These are phyloP conservation scores for Camellia sinensis DNA, from an alignment of 148 eudicot species.

Conservation along the genomic window DNA sequence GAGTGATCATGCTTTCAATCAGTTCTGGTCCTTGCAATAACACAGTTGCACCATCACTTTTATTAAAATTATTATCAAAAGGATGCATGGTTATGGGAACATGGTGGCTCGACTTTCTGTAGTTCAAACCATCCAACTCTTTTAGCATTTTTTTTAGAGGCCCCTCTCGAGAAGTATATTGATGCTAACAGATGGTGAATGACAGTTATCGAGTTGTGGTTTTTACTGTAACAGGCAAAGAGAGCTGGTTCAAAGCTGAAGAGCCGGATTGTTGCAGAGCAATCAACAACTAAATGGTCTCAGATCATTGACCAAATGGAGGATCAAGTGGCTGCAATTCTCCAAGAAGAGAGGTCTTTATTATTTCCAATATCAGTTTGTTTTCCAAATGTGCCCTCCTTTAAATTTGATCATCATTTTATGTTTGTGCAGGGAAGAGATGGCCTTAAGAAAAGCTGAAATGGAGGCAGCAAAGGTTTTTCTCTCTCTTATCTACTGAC, in stretches of 20 bases:
- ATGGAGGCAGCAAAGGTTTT: slow-evolving; percentile 95
- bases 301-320: slow-evolving; percentile 86
- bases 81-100: neutral
- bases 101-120: neutral
- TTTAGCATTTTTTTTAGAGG: too few relatives aligned
- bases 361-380: neutral
- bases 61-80: neutral
- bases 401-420: neutral
- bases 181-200: slow-evolving; percentile 1
- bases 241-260: slow-evolving; percentile 86
- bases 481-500: neutral
- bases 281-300: slow-evolving; percentile 73
- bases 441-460: slow-evolving; percentile 96
- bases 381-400: neutral
- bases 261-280: slow-evolving; percentile 86
- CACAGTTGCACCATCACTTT: neutral
- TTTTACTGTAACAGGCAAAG: slow-evolving; percentile 42
- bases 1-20: neutral
- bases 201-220: neutral
- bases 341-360: slow-evolving; percentile 73
- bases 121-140: neutral
- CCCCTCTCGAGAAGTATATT: neutral
- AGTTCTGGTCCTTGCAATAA: slow-evolving; percentile 3
- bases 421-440: slow-evolving; percentile 64
- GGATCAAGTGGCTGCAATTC: slow-evolving; percentile 68